These are phyloP conservation scores for Physcia stellaris DNA, from an alignment of 495 filamentous ascomycete genomes.

Conservation along the genomic window DNA sequence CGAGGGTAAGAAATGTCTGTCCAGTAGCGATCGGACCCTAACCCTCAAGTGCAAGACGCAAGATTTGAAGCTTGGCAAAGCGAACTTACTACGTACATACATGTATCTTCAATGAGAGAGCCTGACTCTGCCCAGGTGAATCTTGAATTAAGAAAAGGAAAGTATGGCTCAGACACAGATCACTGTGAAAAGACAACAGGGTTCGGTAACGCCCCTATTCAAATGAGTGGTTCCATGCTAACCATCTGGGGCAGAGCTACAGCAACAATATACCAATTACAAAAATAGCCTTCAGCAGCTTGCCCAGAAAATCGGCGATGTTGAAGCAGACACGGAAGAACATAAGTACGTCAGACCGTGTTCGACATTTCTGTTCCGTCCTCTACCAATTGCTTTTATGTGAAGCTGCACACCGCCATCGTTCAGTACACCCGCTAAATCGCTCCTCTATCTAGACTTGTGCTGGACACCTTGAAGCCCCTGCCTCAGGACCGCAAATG, in stretches of 20 bases:
- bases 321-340: conserved; percentile 93
- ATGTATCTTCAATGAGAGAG: no score
- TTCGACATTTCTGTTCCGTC: neutral
- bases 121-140: no score
- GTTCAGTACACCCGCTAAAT: neutral
- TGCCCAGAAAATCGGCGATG: conserved; percentile 89
- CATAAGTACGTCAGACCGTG: conserved; percentile 73
- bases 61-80: no score
- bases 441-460: conserved; percentile 46
- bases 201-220: conserved; percentile 25
- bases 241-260: conserved; percentile 54
- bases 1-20: no score
- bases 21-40: no score
- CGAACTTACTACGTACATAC: no score
- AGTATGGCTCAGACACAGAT: conserved; percentile 30
- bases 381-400: neutral
- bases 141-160: no score
- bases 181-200: conserved; percentile 69
- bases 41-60: no score
- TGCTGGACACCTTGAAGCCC: conserved; percentile 83
- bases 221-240: conserved; percentile 13
- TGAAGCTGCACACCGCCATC: neutral
- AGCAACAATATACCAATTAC: conserved; percentile 85
- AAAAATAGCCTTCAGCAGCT: conserved; percentile 90
- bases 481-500: conserved; percentile 82